Conservation (phyloP, 805 yeast species). For the Cyberlindnera nakhonratchasimensis region DNA sequence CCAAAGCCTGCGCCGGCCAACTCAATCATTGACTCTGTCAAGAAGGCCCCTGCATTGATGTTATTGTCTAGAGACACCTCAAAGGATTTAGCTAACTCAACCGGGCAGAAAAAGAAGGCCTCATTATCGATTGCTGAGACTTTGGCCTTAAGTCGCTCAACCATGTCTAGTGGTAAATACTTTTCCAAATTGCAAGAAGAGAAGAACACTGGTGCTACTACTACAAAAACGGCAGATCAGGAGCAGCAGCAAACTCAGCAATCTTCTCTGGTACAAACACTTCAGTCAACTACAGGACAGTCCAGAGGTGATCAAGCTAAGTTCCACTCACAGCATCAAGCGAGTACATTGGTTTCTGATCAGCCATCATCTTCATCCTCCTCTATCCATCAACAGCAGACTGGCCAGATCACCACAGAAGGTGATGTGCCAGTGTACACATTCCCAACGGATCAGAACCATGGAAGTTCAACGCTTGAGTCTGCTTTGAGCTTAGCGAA, state of each 20-base stretch:
- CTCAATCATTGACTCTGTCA: constrained; percentile 23
- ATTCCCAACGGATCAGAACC: constrained; percentile 7
- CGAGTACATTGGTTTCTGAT: neutral
- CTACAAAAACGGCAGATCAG: constrained; percentile 1
- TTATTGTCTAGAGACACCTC: constrained; percentile 27
- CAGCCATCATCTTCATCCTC: neutral
- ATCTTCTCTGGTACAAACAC: neutral
- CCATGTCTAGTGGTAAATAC: constrained; percentile 36
- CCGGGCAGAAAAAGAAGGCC: constrained; percentile 26
- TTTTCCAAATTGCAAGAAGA: constrained; percentile 26
- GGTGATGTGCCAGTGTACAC: constrained; percentile 6
- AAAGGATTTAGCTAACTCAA: constrained; percentile 24
- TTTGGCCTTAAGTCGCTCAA: constrained; percentile 49
- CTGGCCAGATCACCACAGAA: neutral
- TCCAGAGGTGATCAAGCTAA: neutral
- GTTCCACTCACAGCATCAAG: neutral
- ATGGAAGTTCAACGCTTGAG: constrained; percentile 6
- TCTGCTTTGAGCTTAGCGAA: constrained; percentile 11
- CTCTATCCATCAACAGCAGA: neutral
- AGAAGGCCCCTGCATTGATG: constrained; percentile 22
- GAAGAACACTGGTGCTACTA: constrained; percentile 6
- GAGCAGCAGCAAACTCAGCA: neutral
- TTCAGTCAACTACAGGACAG: too few relatives aligned
- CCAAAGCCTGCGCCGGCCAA: constrained; percentile 24
- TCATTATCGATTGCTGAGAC: constrained; percentile 57